Conservation (phyloP, 225 moss, liverwort and hornwort species). For the Antitrichia curtipendula region DNA sequence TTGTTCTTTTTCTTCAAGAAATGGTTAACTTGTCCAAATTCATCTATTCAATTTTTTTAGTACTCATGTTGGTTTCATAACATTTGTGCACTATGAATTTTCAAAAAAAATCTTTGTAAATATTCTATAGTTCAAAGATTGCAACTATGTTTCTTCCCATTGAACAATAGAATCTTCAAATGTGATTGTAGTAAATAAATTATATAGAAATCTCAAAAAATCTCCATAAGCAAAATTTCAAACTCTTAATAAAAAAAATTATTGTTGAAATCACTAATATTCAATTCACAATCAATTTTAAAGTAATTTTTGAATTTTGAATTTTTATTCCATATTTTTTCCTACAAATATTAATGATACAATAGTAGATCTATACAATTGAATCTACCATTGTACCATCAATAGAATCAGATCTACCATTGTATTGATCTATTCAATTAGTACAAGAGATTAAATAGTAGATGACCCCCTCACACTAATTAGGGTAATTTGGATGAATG, state of each 20-base stretch:
- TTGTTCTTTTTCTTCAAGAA: neutral
- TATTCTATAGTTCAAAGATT: neutral
- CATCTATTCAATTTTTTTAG: no score
- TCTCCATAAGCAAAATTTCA: neutral
- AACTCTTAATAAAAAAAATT: neutral
- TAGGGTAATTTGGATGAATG: neutral
- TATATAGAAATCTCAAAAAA: neutral
- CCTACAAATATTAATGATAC: neutral
- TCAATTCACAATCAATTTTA: neutral
- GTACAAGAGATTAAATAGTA: neutral
- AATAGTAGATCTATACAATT: neutral
- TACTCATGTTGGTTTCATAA: neutral
- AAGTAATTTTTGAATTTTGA: neutral
- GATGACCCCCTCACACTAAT: neutral
- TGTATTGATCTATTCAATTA: neutral
- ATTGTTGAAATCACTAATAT: neutral
- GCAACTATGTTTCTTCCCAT: rapidly evolving
- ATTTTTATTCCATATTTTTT: neutral
- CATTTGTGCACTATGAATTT: neutral
- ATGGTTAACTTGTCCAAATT: neutral
- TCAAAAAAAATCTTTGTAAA: neutral
- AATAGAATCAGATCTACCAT: neutral
- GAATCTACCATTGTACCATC: no score
- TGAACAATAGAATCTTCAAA: neutral
- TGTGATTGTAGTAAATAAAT: neutral